Percentiles rank a stretch among this genome's conserved stretches.
Conservation (phyloP, 2,329 filamentous ascomycete species). For the Proliferodiscus dingleyae region DNA sequence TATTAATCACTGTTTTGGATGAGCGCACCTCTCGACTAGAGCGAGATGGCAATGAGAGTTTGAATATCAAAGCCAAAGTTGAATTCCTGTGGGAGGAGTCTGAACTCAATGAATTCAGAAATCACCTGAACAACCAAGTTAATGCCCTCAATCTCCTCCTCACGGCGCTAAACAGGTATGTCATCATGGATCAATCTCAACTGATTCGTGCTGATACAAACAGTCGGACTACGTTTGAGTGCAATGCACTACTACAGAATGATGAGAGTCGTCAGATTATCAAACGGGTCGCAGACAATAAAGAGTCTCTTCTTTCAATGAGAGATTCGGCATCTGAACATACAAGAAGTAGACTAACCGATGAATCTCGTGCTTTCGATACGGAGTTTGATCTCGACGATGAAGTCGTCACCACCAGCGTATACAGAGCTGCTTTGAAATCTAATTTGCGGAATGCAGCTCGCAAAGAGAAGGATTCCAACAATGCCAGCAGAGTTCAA, state of each 20-base stretch:
- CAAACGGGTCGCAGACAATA: constrained; percentile 1
- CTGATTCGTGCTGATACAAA: neutral
- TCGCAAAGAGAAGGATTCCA: neutral
- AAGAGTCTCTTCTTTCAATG: neutral
- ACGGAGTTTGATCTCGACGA: constrained; percentile 3
- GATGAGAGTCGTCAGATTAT: constrained; percentile 6
- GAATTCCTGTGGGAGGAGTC: constrained; percentile 4
- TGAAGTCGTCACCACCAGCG: constrained; percentile 2
- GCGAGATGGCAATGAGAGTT: neutral
- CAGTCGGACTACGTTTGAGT: constrained; percentile 6
- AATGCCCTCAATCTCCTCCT: constrained; percentile 9
- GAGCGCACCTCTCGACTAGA: constrained; percentile 3
- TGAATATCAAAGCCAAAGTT: constrained; percentile 4
- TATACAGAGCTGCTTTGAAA: constrained; percentile 6
- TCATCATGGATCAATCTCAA: neutral
- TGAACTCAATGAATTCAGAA: constrained; percentile 4
- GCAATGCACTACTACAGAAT: constrained; percentile 1
- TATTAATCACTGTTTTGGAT: constrained; percentile 3
- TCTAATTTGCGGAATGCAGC: constrained; percentile 1
- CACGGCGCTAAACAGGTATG: constrained; percentile 4
- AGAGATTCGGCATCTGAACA: neutral
- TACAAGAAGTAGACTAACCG: neutral
- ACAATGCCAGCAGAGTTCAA: neutral
- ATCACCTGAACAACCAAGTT: constrained; percentile 4
- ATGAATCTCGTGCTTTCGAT: neutral